phyloP scores from a whole-genome alignment of 2,329 filamentous ascomycete genomes.

The Trichoderma koningiopsis region DNA sequence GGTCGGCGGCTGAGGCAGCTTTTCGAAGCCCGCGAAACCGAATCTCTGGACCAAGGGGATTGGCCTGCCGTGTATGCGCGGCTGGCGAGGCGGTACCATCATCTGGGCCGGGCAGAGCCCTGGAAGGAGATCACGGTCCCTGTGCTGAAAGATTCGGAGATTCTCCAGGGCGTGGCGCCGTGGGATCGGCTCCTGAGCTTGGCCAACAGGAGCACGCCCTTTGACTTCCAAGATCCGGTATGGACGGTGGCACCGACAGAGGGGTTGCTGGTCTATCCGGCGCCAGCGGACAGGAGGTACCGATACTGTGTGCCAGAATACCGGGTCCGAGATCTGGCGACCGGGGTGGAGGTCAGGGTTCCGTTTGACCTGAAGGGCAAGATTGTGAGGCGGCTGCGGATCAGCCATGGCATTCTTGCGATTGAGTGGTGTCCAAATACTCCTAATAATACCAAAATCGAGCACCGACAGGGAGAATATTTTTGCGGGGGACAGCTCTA shows the following conservation, averaged over 20 bases:
- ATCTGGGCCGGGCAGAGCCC: constrained; percentile 52
- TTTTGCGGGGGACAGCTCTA: constrained; percentile 40
- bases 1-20: constrained; percentile 43
- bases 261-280: constrained; percentile 58
- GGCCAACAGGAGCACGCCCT: constrained; percentile 43
- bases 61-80: constrained; percentile 51
- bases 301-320: constrained; percentile 33
- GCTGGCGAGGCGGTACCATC: constrained; percentile 57
- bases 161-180: constrained; percentile 43
- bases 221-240: constrained; percentile 50
- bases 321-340: constrained; percentile 54
- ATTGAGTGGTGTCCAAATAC: constrained; percentile 64
- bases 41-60: constrained; percentile 31
- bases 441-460: too few species aligned
- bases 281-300: constrained; percentile 16
- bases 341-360: constrained; percentile 45
- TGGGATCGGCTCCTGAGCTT: constrained; percentile 51
- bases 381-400: constrained; percentile 56
- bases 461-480: too few species aligned
- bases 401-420: constrained; percentile 57
- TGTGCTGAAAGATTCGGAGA: constrained; percentile 29
- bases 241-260: constrained; percentile 60
- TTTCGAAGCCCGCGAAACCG: constrained; percentile 20
- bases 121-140: constrained; percentile 35
- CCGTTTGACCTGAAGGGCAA: constrained; percentile 55